Conservation (phyloP, 306 rosid species). For the Alnus glutinosa region DNA sequence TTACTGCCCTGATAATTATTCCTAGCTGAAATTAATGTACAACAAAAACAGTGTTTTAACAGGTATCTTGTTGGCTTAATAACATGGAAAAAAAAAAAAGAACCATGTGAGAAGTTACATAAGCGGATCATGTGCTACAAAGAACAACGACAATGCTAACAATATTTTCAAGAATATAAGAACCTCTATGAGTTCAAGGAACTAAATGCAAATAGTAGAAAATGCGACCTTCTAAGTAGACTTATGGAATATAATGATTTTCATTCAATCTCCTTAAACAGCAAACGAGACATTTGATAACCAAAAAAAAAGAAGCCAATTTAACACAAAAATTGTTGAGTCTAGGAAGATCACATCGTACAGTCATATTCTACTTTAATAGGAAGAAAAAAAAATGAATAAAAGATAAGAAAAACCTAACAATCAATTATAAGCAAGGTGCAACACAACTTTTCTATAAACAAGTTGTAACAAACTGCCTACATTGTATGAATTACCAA, state of each 20-base stretch:
- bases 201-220: conserved; percentile 2
- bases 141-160: conserved; percentile 1
- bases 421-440: neutral
- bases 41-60: neutral
- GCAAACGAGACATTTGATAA: neutral
- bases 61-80: neutral
- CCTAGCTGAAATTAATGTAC: conserved; percentile 61
- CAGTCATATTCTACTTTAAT: neutral
- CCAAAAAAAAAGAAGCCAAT: too few relatives aligned
- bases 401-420: neutral
- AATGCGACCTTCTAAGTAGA: neutral
- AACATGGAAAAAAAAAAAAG: neutral
- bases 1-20: conserved; percentile 58
- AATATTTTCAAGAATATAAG: conserved; percentile 14
- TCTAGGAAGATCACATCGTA: neutral
- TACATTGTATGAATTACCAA: neutral
- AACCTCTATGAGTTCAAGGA: conserved; percentile 5
- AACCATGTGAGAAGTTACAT: neutral
- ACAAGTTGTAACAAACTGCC: neutral
- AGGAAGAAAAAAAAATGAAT: neutral
- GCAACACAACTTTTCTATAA: neutral
- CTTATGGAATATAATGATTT: neutral
- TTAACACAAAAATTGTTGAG: neutral
- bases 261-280: neutral
- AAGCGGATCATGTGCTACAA: neutral